Base-by-base conservation (phyloP, 768 basidiomycete genomes). In the Roridomyces roridus region DNA sequence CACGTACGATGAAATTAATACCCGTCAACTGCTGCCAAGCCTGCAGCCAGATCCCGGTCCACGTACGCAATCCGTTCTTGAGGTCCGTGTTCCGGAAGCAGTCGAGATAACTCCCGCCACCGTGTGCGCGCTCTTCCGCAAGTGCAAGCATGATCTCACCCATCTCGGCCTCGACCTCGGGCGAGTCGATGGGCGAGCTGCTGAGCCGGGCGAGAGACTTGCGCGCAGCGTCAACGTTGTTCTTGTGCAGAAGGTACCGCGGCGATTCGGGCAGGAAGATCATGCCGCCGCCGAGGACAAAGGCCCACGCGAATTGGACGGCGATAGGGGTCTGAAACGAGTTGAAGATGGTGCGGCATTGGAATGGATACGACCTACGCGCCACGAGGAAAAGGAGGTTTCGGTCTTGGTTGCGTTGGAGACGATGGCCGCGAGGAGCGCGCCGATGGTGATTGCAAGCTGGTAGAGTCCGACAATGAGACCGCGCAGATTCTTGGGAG, bases 21-120 rank as follows among this genome's bases (percentile, higher is more conserved):
- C 88, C 89, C 18, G 90, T 92, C 67, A 90, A 81, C 75, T 91
- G 90, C 75, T 92, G 90, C 75, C 72, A 75, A 63, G 69, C 61
- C 40, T 90, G 88, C 53, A 89, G 74, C 66, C 80, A 80, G 60
- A 86, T 84, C 59, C 87, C 88, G 29, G 87, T 81, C 71, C 85
- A 77, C 18, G 85, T 87, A 62, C 88, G 80, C 82, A 80, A 35
- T 75, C 50, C 68, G 85, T 87, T 62, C 80, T 79, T 74, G 76
- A 82, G 60, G 77, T 74, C 23, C 46, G 72, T 64, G 29, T 67
- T 67, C 28, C 66, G 59, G 79, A 87, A 87, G 72, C 86, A 63
- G 60, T 85, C 80, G 60, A 76, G 59, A 72, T 83, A 89, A 0
- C 73, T 72, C 8, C 73, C 69, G 56, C 72, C 72, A 57, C 82